These are phyloP conservation scores for Falciphora oryzae DNA, from an alignment of 2,329 filamentous ascomycete species.

Conservation along the genomic window DNA sequence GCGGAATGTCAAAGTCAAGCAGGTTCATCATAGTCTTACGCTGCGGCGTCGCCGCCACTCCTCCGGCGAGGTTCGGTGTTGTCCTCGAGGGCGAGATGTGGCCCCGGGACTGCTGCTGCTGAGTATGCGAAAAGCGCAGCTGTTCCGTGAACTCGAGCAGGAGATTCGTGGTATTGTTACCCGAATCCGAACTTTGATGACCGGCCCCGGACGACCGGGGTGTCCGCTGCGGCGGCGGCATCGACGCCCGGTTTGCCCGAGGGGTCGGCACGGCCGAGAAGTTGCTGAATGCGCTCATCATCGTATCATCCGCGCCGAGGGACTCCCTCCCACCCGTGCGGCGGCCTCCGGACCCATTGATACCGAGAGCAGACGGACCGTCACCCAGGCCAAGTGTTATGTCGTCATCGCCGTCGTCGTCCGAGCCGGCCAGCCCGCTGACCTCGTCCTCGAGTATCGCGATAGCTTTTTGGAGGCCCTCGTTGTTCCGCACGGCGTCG, in stretches of 20 bases:
- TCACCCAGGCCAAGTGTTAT: slow-evolving; percentile 18
- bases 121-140: slow-evolving; percentile 37
- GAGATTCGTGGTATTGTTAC: slow-evolving; percentile 63
- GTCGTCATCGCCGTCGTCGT: slow-evolving; percentile 19
- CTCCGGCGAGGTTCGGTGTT: slow-evolving; percentile 18
- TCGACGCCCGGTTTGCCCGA: not conserved
- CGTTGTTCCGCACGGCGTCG: slow-evolving; percentile 44
- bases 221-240: slow-evolving; percentile 28
- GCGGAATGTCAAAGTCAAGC: slow-evolving; percentile 89
- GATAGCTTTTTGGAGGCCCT: slow-evolving; percentile 52
- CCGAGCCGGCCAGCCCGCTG: slow-evolving; percentile 22
- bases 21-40: slow-evolving; percentile 57
- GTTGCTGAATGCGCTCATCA: slow-evolving; percentile 78
- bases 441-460: slow-evolving; percentile 56
- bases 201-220: slow-evolving; percentile 25
- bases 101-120: slow-evolving; percentile 19
- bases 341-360: not conserved
- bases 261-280: slow-evolving; percentile 73
- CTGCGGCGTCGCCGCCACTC: slow-evolving; percentile 34
- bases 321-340: slow-evolving; percentile 23
- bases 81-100: slow-evolving; percentile 31
- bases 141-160: slow-evolving; percentile 86
- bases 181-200: slow-evolving; percentile 17
- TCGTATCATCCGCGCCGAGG: slow-evolving; percentile 60
- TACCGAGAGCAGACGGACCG: slow-evolving; percentile 9